These are phyloP conservation scores for Coffea humblotiana DNA, from an alignment of 305 asterid species.

Conservation along the genomic window DNA sequence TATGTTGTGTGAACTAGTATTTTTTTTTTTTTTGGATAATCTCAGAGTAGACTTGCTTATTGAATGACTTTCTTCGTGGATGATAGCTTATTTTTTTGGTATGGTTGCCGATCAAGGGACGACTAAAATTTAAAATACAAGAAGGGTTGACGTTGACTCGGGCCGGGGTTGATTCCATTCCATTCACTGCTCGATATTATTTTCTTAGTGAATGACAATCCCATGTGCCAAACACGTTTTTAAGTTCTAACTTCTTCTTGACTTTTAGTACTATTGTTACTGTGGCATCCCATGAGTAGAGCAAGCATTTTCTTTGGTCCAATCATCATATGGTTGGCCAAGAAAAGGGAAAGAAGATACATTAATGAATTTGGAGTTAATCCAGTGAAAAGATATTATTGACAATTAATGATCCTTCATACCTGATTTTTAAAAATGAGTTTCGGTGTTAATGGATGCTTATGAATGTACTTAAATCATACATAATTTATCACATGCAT, in stretches of 20 bases:
- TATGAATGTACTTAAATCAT: too few relatives aligned
- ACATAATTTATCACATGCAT: too few relatives aligned
- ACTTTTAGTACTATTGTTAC: not conserved
- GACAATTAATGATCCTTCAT: not conserved
- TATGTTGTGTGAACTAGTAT: not conserved
- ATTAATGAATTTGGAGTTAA: not conserved
- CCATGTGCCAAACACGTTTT: conserved; percentile 8
- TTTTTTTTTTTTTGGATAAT: not conserved
- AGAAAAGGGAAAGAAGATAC: too few relatives aligned
- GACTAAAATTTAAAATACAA: not conserved
- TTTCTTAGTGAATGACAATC: not conserved
- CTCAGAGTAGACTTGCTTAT: conserved; percentile 4
- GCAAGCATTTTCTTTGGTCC: not conserved
- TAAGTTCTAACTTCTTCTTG: not conserved
- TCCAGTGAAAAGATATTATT: too few relatives aligned
- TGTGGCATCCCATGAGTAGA: not conserved
- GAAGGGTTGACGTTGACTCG: conserved; percentile 15
- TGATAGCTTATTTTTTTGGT: not conserved
- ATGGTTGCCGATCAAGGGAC: not conserved
- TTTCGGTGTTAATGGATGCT: too few relatives aligned
- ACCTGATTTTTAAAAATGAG: too few relatives aligned
- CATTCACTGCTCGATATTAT: not conserved
- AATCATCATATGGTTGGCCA: not conserved
- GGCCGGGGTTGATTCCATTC: conserved; percentile 3
- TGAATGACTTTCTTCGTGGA: not conserved